Conservation (phyloP, 2,329 filamentous ascomycete genomes). For the Paraphaeosphaeria sporulosa region DNA sequence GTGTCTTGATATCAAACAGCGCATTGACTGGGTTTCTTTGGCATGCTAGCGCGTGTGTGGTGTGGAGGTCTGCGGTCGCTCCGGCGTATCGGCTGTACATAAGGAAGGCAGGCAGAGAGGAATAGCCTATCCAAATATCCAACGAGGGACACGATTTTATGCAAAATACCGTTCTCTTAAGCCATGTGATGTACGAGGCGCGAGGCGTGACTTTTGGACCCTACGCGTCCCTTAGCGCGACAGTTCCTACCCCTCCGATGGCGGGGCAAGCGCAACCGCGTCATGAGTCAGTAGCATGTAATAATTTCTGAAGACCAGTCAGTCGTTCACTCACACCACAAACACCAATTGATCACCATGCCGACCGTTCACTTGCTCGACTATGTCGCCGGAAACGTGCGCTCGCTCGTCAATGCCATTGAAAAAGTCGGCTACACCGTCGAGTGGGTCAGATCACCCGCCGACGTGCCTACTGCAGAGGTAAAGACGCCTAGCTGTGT, state of each 20-base stretch:
- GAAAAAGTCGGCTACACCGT: slow-evolving; percentile 94
- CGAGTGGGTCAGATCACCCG: slow-evolving; percentile 86
- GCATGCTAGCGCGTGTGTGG: slow-evolving; percentile 37
- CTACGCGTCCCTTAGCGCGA: background rate
- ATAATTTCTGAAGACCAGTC: slow-evolving; percentile 11
- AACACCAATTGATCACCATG: slow-evolving; percentile 57
- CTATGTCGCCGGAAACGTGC: slow-evolving; percentile 96
- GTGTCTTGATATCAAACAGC: slow-evolving; percentile 50
- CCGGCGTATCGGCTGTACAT: slow-evolving; percentile 47
- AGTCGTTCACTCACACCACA: background rate
- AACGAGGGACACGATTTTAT: slow-evolving; percentile 15
- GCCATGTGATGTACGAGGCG: background rate
- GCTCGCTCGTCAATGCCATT: slow-evolving; percentile 95
- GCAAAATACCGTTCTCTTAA: background rate
- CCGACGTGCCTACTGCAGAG: slow-evolving; percentile 84
- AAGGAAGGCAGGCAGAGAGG: slow-evolving; percentile 24
- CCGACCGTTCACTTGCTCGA: slow-evolving; percentile 81
- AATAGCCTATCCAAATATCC: slow-evolving; percentile 1
- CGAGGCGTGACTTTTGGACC: background rate
- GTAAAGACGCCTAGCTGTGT: slow-evolving; percentile 56
- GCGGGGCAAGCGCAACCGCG: slow-evolving; percentile 10
- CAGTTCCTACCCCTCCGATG: slow-evolving; percentile 11
- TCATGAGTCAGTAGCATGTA: slow-evolving; percentile 13
- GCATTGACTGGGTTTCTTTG: slow-evolving; percentile 44
- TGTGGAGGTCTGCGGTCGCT: slow-evolving; percentile 37